A percentile compares a stretch with the other conserved stretches of the same genome.
These are phyloP conservation scores for Bipolaris sorokiniana DNA, from an alignment of 2,329 filamentous ascomycete genomes.

Conservation along the genomic window DNA sequence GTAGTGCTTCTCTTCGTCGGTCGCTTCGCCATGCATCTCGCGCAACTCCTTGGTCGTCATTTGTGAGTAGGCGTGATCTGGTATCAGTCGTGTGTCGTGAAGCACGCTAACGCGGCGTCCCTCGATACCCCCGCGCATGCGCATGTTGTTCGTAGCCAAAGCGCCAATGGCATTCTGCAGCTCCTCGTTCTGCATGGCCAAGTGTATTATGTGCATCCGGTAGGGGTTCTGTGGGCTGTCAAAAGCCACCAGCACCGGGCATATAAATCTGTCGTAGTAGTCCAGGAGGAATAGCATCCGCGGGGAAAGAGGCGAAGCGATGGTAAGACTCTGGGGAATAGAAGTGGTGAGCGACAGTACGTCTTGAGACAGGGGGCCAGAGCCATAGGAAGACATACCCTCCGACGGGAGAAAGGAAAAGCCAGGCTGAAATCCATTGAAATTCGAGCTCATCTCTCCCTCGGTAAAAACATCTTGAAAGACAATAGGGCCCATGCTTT, in stretches of 20 bases:
- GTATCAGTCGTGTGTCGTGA: slow-evolving; percentile 41
- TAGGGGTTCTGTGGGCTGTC: slow-evolving; percentile 85
- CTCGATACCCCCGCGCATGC: slow-evolving; percentile 77
- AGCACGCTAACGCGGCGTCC: slow-evolving; percentile 40
- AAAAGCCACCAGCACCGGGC: slow-evolving; percentile 88
- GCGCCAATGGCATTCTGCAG: slow-evolving; percentile 94
- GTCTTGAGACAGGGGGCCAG: slow-evolving; percentile 47
- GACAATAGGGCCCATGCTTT: slow-evolving; percentile 44
- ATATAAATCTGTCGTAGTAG: slow-evolving; percentile 92
- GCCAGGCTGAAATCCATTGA: slow-evolving; percentile 47
- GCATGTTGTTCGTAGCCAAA: slow-evolving; percentile 84
- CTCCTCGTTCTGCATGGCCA: slow-evolving; percentile 78
- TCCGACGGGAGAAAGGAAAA: slow-evolving; percentile 50
- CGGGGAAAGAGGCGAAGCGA: slow-evolving; percentile 67
- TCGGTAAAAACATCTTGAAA: slow-evolving; percentile 49
- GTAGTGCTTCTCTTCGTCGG: slow-evolving; percentile 79
- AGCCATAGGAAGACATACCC: slow-evolving; percentile 51
- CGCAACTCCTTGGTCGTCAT: slow-evolving; percentile 47
- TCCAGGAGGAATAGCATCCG: slow-evolving; percentile 89
- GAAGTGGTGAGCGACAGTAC: slow-evolving; percentile 50
- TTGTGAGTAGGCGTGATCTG: slow-evolving; percentile 47
- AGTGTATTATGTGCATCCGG: slow-evolving; percentile 77
- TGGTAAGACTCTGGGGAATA: slow-evolving; percentile 55
- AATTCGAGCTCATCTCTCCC: slow-evolving; percentile 48
- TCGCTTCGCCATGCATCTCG: slow-evolving; percentile 61